phyloP scores from a whole-genome alignment of 352 stramenopile genomes.

The Phytopythium boreale region DNA sequence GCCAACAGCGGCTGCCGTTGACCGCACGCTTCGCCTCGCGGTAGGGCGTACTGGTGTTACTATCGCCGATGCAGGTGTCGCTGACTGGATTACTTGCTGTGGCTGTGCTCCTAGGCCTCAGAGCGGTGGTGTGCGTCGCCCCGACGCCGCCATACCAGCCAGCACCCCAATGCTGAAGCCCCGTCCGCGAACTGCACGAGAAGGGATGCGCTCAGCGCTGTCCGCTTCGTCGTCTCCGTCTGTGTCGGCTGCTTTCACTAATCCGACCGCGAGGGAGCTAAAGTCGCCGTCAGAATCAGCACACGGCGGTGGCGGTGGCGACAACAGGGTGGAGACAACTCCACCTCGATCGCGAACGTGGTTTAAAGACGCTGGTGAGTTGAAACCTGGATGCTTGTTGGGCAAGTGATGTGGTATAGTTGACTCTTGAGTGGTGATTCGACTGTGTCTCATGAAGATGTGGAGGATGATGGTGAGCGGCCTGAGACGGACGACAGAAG shows the following conservation, averaged over 20 bases:
- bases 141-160: slow-evolving; percentile 8
- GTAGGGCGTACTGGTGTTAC: not conserved
- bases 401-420: not conserved
- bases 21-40: not conserved
- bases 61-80: not conserved
- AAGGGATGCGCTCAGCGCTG: slow-evolving; percentile 20
- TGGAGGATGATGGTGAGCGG: not conserved
- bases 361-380: not conserved
- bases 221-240: not conserved
- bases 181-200: slow-evolving; percentile 47
- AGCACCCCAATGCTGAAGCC: slow-evolving; percentile 22
- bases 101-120: slow-evolving; percentile 28
- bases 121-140: slow-evolving; percentile 42
- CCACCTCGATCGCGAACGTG: not conserved
- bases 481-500: slow-evolving; percentile 5
- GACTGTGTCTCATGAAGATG: not conserved
- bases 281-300: not conserved
- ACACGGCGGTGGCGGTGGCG: not conserved
- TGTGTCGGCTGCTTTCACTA: not conserved
- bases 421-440: not conserved
- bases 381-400: not conserved
- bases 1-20: not conserved
- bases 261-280: not conserved
- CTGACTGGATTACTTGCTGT: not conserved
- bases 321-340: not conserved